Percentiles rank a stretch among this genome's conserved stretches.
phyloP scores from a whole-genome alignment of 305 asterid species.

The Euphrasia arctica region DNA sequence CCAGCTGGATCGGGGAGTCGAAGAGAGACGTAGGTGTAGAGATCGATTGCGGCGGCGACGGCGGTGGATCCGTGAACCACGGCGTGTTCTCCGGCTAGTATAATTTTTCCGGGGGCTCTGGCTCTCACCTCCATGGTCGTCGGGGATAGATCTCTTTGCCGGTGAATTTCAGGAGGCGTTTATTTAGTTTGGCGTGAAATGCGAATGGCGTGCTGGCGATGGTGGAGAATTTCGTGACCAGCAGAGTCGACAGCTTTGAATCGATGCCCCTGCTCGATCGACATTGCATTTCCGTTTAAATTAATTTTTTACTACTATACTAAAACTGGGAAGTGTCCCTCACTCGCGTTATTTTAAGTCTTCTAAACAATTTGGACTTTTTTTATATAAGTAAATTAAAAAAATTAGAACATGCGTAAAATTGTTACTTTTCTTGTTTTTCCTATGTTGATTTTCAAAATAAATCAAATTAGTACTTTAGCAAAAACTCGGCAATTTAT shows the following conservation, averaged over 20 bases:
- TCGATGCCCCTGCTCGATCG: not conserved
- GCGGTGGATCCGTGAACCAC: constrained; percentile 98
- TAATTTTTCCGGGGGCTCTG: constrained; percentile 95
- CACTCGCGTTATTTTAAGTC: too few species aligned
- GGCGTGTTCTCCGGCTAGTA: constrained; percentile 95
- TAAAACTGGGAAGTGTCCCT: too few species aligned
- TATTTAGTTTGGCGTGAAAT: not conserved
- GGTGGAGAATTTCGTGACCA: constrained; percentile 5
- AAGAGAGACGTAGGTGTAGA: constrained; percentile 78
- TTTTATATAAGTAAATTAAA: too few species aligned
- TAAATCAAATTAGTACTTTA: too few species aligned
- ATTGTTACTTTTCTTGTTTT: too few species aligned
- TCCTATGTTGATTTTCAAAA: too few species aligned
- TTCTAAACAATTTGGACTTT: too few species aligned
- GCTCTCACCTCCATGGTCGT: constrained; percentile 82
- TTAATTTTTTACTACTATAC: too few species aligned
- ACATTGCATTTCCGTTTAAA: not conserved
- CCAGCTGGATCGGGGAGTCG: constrained; percentile 81
- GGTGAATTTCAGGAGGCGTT: not conserved
- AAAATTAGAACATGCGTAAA: too few species aligned
- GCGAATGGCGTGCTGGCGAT: not conserved
- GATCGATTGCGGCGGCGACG: constrained; percentile 94
- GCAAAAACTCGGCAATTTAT: too few species aligned
- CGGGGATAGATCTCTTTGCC: not conserved
- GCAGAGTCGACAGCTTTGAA: not conserved